Base-by-base conservation (phyloP, 1,284 basidiomycete species). In the Ustilago sp. region DNA sequence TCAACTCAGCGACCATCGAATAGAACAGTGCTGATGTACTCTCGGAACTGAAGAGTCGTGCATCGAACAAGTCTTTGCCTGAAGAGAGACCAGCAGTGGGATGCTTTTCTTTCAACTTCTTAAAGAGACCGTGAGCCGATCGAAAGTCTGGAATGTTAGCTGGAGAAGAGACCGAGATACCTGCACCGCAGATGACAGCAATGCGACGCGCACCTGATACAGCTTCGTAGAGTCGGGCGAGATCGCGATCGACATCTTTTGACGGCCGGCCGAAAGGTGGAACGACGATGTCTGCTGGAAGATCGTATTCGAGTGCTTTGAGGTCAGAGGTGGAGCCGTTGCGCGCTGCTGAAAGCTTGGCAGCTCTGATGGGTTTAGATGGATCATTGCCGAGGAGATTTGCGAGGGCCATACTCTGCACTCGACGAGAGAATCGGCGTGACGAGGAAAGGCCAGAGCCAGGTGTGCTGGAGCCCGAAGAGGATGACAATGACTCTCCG, bases 131-230 rank as follows among this genome's bases (percentile, higher is more conserved):
- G 50, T 91, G 90, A 5, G 92, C 87, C 2, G 93, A 94, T 76
- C 95, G 89, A 86, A 98, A 98, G 87, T 97, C 95, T 36, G 95
- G 94, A 53, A 98, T 97, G 53, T 93, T 92, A 60, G 93, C 93
- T 45, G 91, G 90, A 2, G 95, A 71, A 11, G 84, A 85, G 50
- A 85, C 94, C 57, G 93, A 95, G 72, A 97, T 93, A 36, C 95
- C 95, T 59, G 95, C 95, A 70, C 94, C 94, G 84, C 92, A 94
- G 51, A 96, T 90, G 74, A 95, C 91, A 32, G 94, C 92, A 79
- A 96, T 90, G 54, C 93, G 89, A 83, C 90, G 92, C 3, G 94
- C 92, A 83, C 91, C 91, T 70, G 92, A 86, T 56, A 95, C 91
- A 23, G 92, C 80, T 34, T 80, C 77, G 63, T 80, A 85, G 23